Evolutionary conservation across 352 stramenopile species (phyloP).

Genomic region (Phytopythium vexans): DNA sequence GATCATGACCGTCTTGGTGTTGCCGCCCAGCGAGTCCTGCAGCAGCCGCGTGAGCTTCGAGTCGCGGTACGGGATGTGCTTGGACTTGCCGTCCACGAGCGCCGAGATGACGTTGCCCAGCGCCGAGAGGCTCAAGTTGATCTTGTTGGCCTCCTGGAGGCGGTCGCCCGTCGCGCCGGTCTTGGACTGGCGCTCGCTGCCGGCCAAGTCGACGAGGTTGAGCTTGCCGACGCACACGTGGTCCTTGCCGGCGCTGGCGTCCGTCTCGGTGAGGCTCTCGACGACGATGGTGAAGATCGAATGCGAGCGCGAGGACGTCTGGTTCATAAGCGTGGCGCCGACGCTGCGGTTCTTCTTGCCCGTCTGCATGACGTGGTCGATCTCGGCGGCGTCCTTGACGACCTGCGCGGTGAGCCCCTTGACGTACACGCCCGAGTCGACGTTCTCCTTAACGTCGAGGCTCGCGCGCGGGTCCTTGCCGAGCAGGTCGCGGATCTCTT

Average conservation of each 20-base stretch:
- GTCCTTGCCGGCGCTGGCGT: constrained; percentile 60
- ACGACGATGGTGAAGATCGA: constrained; percentile 98
- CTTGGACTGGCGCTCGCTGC: constrained; percentile 74
- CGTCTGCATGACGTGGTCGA: constrained; percentile 91
- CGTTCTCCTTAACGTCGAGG: constrained; percentile 91
- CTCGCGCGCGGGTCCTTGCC: constrained; percentile 72
- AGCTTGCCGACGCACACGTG: constrained; percentile 96
- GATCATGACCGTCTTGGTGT: constrained; percentile 98
- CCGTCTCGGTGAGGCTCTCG: constrained; percentile 82
- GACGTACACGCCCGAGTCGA: constrained; percentile 89
- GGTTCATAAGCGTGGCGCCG: constrained; percentile 97
- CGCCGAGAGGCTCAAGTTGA: constrained; percentile 75
- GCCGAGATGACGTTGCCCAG: constrained; percentile 87
- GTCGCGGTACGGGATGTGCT: constrained; percentile 88
- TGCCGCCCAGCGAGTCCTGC: constrained; percentile 96
- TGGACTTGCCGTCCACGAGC: constrained; percentile 84
- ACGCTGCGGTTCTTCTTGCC: constrained; percentile 96
- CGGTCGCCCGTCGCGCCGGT: constrained; percentile 67
- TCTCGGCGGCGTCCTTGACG: constrained; percentile 87
- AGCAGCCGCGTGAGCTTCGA: constrained; percentile 97
- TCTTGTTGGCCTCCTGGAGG: constrained; percentile 80
- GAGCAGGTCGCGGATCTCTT: constrained; percentile 96
- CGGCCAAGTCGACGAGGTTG: constrained; percentile 89
- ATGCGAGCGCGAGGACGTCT: constrained; percentile 95
- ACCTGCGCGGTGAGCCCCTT: constrained; percentile 84